A percentile compares a stretch with the other conserved stretches of the same genome.
Conservation (phyloP, 75 land plant species). For the Pinus albicaulis region DNA sequence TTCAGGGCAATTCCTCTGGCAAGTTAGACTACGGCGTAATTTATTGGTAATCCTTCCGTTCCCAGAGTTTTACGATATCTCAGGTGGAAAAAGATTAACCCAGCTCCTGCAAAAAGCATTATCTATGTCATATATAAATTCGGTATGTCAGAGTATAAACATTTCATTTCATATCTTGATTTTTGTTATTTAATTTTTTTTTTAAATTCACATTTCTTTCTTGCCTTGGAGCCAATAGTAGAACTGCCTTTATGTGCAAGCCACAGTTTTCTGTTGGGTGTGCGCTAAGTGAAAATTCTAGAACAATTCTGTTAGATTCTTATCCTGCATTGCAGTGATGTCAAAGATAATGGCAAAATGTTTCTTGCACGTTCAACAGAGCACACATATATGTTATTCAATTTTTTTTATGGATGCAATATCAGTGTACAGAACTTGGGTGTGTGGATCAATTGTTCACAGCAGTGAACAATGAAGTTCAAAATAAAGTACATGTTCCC, state of each 20-base stretch:
- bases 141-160: no score
- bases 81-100: no score
- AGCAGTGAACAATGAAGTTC: neutral
- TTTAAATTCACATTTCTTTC: neutral
- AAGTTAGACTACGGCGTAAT: no score
- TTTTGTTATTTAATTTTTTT: no score
- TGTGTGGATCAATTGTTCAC: neutral
- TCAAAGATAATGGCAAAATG: neutral
- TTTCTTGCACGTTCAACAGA: slow-evolving; percentile 1
- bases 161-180: no score
- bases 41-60: no score
- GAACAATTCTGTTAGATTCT: neutral
- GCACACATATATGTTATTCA: neutral
- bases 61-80: no score
- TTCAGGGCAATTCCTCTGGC: no score
- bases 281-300: neutral
- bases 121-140: no score
- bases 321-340: neutral
- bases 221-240: no score
- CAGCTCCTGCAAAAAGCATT: no score
- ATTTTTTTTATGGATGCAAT: neutral
- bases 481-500: neutral
- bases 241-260: no score
- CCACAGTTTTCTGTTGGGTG: neutral
- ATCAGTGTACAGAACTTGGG: neutral